Evolutionary conservation across 2,329 filamentous ascomycete genomes (phyloP).

Genomic region (Fusarium palustre): DNA sequence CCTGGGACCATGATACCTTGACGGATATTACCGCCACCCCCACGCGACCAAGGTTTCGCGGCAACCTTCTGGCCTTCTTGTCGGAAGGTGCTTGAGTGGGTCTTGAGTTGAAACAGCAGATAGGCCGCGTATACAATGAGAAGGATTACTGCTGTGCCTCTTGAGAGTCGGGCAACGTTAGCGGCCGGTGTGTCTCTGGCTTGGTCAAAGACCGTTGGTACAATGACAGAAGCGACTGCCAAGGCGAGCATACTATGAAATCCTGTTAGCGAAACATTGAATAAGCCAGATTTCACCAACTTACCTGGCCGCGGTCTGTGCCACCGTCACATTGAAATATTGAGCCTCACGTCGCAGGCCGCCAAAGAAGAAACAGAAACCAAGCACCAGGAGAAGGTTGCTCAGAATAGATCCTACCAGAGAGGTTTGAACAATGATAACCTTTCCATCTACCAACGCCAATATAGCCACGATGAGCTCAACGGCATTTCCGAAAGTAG

Average conservation of each 20-base stretch:
- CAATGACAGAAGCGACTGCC: slow-evolving; percentile 83
- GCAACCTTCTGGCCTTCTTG: slow-evolving; percentile 80
- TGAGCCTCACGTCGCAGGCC: slow-evolving; percentile 83
- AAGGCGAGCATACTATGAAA: slow-evolving; percentile 71
- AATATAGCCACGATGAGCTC: slow-evolving; percentile 91
- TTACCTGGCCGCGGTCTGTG: slow-evolving; percentile 83
- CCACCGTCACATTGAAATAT: slow-evolving; percentile 91
- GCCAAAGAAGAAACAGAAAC: slow-evolving; percentile 92
- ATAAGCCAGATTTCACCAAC: neutral
- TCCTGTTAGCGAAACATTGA: neutral
- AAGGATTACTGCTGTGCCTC: slow-evolving; percentile 82
- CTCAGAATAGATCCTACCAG: slow-evolving; percentile 92
- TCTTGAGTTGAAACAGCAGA: slow-evolving; percentile 91
- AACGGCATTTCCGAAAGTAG: slow-evolving; percentile 92
- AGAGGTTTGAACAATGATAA: slow-evolving; percentile 91
- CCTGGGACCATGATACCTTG: slow-evolving; percentile 57
- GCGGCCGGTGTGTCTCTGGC: slow-evolving; percentile 55
- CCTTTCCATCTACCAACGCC: slow-evolving; percentile 77
- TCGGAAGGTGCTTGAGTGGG: slow-evolving; percentile 83
- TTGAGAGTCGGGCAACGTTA: slow-evolving; percentile 73
- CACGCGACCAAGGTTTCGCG: slow-evolving; percentile 61
- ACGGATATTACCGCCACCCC: slow-evolving; percentile 52
- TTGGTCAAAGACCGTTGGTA: slow-evolving; percentile 85
- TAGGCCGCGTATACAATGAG: slow-evolving; percentile 86
- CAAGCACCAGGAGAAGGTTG: slow-evolving; percentile 88